Conservation (phyloP, 179 eudicot genomes). For the Carnegiea gigantea region DNA sequence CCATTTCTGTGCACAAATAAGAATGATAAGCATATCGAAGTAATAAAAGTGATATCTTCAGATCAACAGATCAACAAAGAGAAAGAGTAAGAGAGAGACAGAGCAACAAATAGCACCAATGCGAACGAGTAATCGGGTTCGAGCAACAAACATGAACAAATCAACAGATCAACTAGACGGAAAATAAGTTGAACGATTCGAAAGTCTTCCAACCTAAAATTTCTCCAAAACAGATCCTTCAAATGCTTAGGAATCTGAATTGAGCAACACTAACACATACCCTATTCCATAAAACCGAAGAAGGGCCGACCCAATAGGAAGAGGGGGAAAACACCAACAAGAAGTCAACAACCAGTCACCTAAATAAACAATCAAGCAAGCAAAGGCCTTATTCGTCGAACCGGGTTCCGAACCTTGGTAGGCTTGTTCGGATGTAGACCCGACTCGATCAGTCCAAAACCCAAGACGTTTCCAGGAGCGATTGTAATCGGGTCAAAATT, state of each 20-base stretch:
- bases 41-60: too few species aligned
- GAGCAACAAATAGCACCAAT: too few species aligned
- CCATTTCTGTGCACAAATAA: too few species aligned
- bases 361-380: not conserved
- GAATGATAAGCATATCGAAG: too few species aligned
- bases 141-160: too few species aligned
- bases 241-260: not conserved
- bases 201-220: not conserved
- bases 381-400: not conserved
- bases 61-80: too few species aligned
- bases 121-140: too few species aligned
- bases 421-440: not conserved
- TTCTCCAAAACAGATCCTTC: not conserved
- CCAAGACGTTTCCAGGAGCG: not conserved
- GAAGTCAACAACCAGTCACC: not conserved
- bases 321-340: not conserved
- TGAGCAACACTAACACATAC: not conserved
- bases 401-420: not conserved
- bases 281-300: not conserved
- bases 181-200: not conserved
- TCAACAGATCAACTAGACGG: not conserved
- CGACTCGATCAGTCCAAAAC: not conserved
- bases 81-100: too few species aligned
- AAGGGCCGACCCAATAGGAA: too few species aligned
- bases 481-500: not conserved